A percentile compares a stretch with the other conserved stretches of the same genome.
phyloP scores from a whole-genome alignment of 768 basidiomycete genomes.

The Russula sp. region DNA sequence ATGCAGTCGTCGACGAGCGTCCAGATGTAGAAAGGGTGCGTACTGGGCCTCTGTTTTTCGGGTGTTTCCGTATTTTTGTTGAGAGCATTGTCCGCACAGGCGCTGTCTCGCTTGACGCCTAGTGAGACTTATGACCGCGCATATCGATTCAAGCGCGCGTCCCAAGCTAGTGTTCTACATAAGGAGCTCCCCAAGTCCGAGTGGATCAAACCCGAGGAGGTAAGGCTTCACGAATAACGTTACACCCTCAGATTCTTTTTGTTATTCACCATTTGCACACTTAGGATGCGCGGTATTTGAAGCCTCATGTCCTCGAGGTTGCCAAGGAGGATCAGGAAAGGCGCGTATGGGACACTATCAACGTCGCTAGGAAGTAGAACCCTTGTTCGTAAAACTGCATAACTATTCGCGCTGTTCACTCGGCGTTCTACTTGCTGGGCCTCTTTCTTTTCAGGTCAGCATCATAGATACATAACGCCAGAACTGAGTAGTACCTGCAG shows the following conservation, averaged over 20 bases:
- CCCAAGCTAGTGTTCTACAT: slow-evolving; percentile 74
- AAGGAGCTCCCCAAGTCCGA: slow-evolving; percentile 71
- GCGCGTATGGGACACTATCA: slow-evolving; percentile 69
- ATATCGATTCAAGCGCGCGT: slow-evolving; percentile 80
- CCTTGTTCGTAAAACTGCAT: background rate
- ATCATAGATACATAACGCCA: background rate
- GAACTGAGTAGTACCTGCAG: background rate
- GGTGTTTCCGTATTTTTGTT: background rate
- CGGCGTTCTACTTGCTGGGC: background rate
- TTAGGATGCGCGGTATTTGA: slow-evolving; percentile 88
- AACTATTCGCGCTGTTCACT: background rate
- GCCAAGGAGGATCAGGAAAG: slow-evolving; percentile 73
- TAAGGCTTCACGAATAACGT: slow-evolving; percentile 31
- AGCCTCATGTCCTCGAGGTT: slow-evolving; percentile 66
- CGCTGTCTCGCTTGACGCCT: slow-evolving; percentile 70
- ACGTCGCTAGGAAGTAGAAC: slow-evolving; percentile 49
- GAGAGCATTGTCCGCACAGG: slow-evolving; percentile 40
- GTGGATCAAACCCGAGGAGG: slow-evolving; percentile 72
- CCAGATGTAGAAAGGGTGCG: slow-evolving; percentile 70
- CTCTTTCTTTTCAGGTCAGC: background rate
- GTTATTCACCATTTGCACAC: background rate
- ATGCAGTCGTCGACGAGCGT: slow-evolving; percentile 68
- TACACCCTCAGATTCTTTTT: background rate
- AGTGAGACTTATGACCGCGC: slow-evolving; percentile 84
- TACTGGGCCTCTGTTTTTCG: background rate